Percentiles rank a stretch among this genome's conserved stretches.
Evolutionary conservation across 441 rosid genomes (phyloP).

Genomic region (Jatropha multifida): DNA sequence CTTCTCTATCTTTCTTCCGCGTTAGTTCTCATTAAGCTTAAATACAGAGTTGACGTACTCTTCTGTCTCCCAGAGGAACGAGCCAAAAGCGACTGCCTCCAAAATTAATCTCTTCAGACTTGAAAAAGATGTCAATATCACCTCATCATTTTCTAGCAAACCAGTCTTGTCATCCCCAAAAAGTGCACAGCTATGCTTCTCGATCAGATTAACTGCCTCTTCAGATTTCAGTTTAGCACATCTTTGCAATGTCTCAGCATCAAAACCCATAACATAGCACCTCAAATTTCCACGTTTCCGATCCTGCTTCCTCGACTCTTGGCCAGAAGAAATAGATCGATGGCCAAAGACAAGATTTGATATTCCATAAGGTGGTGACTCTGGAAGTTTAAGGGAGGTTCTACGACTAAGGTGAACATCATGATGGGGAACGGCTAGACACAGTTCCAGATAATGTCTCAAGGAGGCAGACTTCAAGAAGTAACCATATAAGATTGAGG

Average conservation of each 20-base stretch:
- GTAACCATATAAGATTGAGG: slow-evolving; percentile 82
- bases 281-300: slow-evolving; percentile 43
- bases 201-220: slow-evolving; percentile 65
- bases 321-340: slow-evolving; percentile 19
- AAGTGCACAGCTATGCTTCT: slow-evolving; percentile 72
- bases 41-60: slow-evolving; percentile 55
- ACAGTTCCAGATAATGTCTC: slow-evolving; percentile 63
- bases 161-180: slow-evolving; percentile 50
- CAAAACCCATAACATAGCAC: slow-evolving; percentile 64
- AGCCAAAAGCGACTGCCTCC: slow-evolving; percentile 92
- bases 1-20: slow-evolving; percentile 12
- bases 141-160: slow-evolving; percentile 37
- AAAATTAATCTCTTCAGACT: slow-evolving; percentile 80
- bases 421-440: slow-evolving; percentile 33
- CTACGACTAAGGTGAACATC: slow-evolving; percentile 26
- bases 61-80: slow-evolving; percentile 88
- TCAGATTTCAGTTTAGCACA: slow-evolving; percentile 68
- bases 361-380: slow-evolving; percentile 25
- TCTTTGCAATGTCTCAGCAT: slow-evolving; percentile 60
- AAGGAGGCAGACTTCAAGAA: slow-evolving; percentile 78
- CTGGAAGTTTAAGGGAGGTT: slow-evolving; percentile 40
- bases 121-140: slow-evolving; percentile 68
- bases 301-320: slow-evolving; percentile 33
- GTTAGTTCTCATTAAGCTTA: slow-evolving; percentile 57
- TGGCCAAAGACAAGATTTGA: slow-evolving; percentile 47